These are phyloP conservation scores for Colletotrichum sp. DNA, from an alignment of 2,329 filamentous ascomycete genomes.

Conservation along the genomic window DNA sequence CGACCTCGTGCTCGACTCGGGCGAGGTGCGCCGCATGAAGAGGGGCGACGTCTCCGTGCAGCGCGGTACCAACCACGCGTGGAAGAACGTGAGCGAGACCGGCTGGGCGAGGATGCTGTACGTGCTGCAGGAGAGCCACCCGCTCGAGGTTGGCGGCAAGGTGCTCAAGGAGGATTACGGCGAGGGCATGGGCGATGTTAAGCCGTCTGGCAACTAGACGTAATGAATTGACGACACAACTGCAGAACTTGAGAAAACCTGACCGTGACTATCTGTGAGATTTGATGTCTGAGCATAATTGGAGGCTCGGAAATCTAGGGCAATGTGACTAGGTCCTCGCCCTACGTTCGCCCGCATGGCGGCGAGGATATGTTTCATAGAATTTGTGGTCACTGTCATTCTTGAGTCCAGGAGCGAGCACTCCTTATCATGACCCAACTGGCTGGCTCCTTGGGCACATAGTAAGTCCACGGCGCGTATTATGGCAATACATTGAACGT, in stretches of 20 bases:
- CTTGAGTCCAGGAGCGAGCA: too few species aligned
- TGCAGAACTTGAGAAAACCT: neutral
- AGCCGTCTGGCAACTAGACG: slow-evolving; percentile 1
- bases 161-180: slow-evolving; percentile 23
- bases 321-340: too few species aligned
- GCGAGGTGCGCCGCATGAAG: slow-evolving; percentile 49
- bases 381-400: too few species aligned
- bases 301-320: too few species aligned
- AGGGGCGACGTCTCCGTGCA: slow-evolving; percentile 62
- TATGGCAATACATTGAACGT: too few species aligned
- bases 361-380: too few species aligned
- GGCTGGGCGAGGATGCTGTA: slow-evolving; percentile 52
- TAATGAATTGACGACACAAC: neutral
- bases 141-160: slow-evolving; percentile 8
- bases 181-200: slow-evolving; percentile 22
- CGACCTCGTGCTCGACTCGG: slow-evolving; percentile 56
- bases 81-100: slow-evolving; percentile 49
- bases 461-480: too few species aligned
- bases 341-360: too few species aligned
- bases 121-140: slow-evolving; percentile 34
- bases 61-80: slow-evolving; percentile 59
- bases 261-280: neutral
- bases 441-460: too few species aligned
- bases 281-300: accelerated
- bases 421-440: too few species aligned